phyloP scores from a whole-genome alignment of 495 filamentous ascomycete species.

The Tuber microsphaerosporum region DNA sequence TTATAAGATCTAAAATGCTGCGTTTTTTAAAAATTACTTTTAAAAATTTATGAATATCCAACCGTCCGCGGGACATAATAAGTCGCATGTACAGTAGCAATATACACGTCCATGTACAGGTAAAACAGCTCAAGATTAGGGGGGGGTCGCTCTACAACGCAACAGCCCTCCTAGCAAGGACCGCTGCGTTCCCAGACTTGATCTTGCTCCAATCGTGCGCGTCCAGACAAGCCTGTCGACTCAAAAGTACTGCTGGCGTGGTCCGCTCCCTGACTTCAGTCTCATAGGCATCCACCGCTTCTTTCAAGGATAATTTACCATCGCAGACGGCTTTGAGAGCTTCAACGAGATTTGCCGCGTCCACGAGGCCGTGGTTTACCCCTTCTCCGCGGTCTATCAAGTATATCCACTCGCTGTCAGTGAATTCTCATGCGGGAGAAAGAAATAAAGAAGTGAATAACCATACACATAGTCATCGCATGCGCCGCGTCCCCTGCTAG shows the following conservation, averaged over 20 bases:
- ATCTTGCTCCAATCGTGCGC: slow-evolving; percentile 52
- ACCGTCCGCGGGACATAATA: neutral
- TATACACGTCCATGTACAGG: neutral
- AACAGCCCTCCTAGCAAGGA: slow-evolving; percentile 21
- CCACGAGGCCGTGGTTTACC: slow-evolving; percentile 55
- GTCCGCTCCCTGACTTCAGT: slow-evolving; percentile 49
- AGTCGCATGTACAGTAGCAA: neutral
- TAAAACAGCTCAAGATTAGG: neutral
- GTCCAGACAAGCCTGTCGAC: slow-evolving; percentile 57
- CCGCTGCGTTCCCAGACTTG: slow-evolving; percentile 11
- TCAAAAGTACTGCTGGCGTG: slow-evolving; percentile 50
- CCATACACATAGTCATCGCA: slow-evolving; percentile 58
- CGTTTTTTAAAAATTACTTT: too few relatives aligned
- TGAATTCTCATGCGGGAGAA: neutral
- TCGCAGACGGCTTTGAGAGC: slow-evolving; percentile 30
- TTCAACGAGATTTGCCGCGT: slow-evolving; percentile 46
- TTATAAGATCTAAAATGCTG: too few relatives aligned
- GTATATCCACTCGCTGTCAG: neutral
- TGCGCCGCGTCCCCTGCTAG: slow-evolving; percentile 54
- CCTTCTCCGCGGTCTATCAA: slow-evolving; percentile 50
- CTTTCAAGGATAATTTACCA: slow-evolving; percentile 25
- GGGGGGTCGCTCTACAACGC: neutral
- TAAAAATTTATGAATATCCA: too few relatives aligned
- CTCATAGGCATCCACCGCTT: slow-evolving; percentile 49
- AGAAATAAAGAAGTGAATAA: neutral